Conservation (phyloP, 345 rosid genomes). For the Eucalyptus pumila region DNA sequence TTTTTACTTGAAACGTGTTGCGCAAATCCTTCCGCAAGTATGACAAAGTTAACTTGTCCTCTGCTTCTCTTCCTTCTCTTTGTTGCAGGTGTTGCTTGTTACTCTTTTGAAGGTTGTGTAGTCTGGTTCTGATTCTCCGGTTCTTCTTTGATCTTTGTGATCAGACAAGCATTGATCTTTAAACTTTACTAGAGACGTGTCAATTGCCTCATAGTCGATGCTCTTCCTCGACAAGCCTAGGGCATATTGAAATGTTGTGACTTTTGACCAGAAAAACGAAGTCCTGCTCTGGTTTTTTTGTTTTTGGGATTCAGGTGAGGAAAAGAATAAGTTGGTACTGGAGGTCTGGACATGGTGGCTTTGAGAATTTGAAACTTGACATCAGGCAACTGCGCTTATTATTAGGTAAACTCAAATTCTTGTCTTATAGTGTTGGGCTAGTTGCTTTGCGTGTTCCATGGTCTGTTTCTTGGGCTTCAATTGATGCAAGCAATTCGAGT, state of each 20-base stretch:
- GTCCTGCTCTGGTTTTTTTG: neutral
- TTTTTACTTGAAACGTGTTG: neutral
- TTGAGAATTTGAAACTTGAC: neutral
- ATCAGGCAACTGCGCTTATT: neutral
- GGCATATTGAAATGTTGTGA: neutral
- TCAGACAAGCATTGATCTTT: neutral
- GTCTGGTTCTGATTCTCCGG: neutral
- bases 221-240: neutral
- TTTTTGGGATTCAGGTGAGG: neutral
- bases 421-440: neutral
- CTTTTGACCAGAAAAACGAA: neutral
- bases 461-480: neutral
- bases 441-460: neutral
- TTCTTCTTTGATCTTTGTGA: neutral
- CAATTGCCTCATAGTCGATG: neutral
- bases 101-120: neutral
- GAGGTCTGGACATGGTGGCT: neutral
- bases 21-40: neutral
- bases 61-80: neutral
- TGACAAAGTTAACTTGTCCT: neutral
- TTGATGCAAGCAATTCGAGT: neutral
- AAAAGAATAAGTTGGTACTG: neutral
- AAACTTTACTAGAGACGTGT: neutral
- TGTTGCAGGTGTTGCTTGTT: neutral
- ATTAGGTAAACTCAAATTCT: neutral